These are phyloP conservation scores for Amniculicola lignicola DNA, from an alignment of 495 filamentous ascomycete species.

Conservation along the genomic window DNA sequence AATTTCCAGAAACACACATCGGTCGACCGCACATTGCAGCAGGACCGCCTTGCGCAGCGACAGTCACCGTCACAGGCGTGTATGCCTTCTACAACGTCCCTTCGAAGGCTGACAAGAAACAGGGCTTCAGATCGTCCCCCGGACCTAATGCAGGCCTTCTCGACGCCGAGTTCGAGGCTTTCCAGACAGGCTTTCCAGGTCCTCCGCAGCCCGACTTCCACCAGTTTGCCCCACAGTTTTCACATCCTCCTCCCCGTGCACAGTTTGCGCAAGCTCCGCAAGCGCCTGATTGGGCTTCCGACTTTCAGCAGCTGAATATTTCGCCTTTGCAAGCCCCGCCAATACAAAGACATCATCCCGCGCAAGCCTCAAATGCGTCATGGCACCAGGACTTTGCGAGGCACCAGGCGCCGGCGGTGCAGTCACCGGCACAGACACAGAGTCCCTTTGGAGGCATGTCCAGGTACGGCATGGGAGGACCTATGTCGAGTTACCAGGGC, in stretches of 20 bases:
- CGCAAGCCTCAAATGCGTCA: slow-evolving; percentile 23
- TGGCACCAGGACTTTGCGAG: slow-evolving; percentile 40
- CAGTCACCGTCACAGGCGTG: slow-evolving; percentile 57
- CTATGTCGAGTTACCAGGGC: slow-evolving; percentile 11
- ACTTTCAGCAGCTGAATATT: slow-evolving; percentile 42
- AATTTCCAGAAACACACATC: slow-evolving; percentile 77
- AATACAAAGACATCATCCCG: slow-evolving; percentile 27
- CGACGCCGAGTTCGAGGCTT: slow-evolving; percentile 69
- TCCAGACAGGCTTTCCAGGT: slow-evolving; percentile 56
- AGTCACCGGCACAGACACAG: slow-evolving; percentile 7
- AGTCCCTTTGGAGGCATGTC: slow-evolving; percentile 21
- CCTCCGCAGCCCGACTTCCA: slow-evolving; percentile 32
- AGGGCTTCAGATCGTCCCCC: slow-evolving; percentile 63
- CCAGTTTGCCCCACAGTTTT: slow-evolving; percentile 18
- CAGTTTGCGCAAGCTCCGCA: slow-evolving; percentile 27
- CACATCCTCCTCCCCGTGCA: slow-evolving; percentile 6
- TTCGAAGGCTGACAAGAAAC: slow-evolving; percentile 28
- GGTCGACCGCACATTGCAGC: slow-evolving; percentile 76
- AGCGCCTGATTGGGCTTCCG: slow-evolving; percentile 39
- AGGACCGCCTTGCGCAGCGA: slow-evolving; percentile 65
- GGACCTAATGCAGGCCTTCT: slow-evolving; percentile 54
- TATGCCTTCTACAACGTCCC: not conserved
- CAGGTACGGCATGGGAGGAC: slow-evolving; percentile 20
- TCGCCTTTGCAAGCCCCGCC: slow-evolving; percentile 26
- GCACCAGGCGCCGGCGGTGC: slow-evolving; percentile 15